Base-by-base conservation (phyloP, 495 filamentous ascomycete genomes). In the Neurospora cerealis region DNA sequence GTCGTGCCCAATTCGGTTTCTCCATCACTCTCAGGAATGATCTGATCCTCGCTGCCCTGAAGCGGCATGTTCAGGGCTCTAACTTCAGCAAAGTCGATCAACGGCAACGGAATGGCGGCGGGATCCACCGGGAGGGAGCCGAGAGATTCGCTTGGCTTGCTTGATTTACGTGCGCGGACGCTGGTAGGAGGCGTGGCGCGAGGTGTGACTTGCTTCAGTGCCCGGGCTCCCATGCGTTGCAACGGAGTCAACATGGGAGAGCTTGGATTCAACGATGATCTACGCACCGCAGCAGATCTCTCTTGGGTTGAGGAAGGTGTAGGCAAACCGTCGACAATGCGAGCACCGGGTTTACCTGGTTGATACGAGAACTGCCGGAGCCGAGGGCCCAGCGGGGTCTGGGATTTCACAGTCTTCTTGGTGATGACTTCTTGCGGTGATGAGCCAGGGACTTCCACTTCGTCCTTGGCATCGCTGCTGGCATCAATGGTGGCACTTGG, bases 1-100 rank as follows among this genome's bases (percentile, higher is more conserved):
- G 73, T 54, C 60, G 21, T 76, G 13, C 34, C 79, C 42, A 85
- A 83, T 1, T 89, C 85, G 10, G 79, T 78, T 72, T 91, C 89
- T 11, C 84, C 90, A 44, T 93, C 91, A 75, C 91, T 93, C 70
- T 91, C 87, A 0, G 91, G 91, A 4, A 92, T 80, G 21, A 96
- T 86, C 62, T 90, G 80, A 76, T 96, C 93, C 79, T 96, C 93
- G 77, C 93, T 95, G 1, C 93, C 93, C 69, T 66, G 54, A 34
- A 87, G 83, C 13, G 77, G 72, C 73, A 38, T 72, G 70, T 81
- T 81, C 42, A 83, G 69, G 32, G 83, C 79, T 74, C 81, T 81
- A 11, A 86, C 78, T 70, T 84, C 82, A 17, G 76, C 78, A 39
- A 83, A 34, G 66, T 84, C 83, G 4, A 83, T 83, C 44, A 79